Conservation (phyloP, 345 rosid species). For the Limnanthes douglasii region DNA sequence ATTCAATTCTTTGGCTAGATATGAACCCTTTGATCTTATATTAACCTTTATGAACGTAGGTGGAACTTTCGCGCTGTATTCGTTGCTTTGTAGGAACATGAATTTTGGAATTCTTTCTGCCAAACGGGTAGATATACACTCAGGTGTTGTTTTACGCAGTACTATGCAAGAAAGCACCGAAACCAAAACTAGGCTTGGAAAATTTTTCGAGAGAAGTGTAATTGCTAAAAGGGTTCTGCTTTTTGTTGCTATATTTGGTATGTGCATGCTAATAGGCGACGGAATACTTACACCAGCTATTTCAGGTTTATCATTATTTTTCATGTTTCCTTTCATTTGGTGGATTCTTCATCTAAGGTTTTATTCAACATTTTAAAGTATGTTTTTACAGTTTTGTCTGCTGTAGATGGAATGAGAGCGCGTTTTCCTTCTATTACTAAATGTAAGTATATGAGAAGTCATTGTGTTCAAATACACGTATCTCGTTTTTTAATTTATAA, state of each 20-base stretch:
- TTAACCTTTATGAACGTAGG: slow-evolving; percentile 25
- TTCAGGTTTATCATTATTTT: slow-evolving; percentile 28
- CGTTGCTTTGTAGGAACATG: slow-evolving; percentile 44
- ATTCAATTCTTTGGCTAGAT: not conserved
- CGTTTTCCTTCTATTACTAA: slow-evolving; percentile 41
- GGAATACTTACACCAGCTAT: slow-evolving; percentile 69
- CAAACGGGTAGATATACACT: slow-evolving; percentile 13
- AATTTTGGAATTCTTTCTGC: slow-evolving; percentile 35
- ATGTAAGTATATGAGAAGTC: slow-evolving; percentile 21
- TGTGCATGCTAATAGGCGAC: slow-evolving; percentile 64
- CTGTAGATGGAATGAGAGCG: slow-evolving; percentile 48
- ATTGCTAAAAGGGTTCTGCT: slow-evolving; percentile 38
- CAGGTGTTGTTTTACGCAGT: slow-evolving; percentile 2
- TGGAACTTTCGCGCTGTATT: slow-evolving; percentile 57
- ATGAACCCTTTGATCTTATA: not conserved
- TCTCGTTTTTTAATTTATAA: not conserved
- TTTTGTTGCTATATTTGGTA: slow-evolving; percentile 53
- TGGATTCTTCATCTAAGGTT: not conserved
- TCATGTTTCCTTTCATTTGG: not conserved
- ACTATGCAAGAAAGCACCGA: slow-evolving; percentile 10
- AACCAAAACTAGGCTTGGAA: slow-evolving; percentile 28
- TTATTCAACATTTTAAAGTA: not conserved
- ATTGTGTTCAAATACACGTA: not conserved
- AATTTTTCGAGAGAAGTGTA: slow-evolving; percentile 41
- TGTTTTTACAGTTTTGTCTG: slow-evolving; percentile 39